These are phyloP conservation scores for Acarospora socialis DNA, from an alignment of 2,329 filamentous ascomycete genomes.

Conservation along the genomic window DNA sequence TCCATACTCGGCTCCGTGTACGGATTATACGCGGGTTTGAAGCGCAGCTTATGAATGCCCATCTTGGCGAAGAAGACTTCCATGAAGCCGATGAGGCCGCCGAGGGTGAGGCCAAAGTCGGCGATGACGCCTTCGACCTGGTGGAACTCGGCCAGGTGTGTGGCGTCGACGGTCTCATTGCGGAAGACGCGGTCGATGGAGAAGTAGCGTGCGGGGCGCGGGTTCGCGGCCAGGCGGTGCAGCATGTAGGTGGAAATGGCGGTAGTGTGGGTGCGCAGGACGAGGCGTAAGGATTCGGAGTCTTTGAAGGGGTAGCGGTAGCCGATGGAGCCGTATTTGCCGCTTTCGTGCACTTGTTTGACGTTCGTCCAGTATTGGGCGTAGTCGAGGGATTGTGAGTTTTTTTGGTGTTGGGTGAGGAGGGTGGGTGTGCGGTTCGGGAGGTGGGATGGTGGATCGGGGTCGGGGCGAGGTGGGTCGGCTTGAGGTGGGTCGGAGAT, in stretches of 20 bases:
- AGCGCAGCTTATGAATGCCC: constrained; percentile 73
- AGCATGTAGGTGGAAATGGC: constrained; percentile 83
- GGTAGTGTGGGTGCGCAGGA: constrained; percentile 92
- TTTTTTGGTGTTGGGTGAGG: constrained; percentile 35
- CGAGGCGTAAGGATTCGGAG: constrained; percentile 72
- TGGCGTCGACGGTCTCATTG: constrained; percentile 94
- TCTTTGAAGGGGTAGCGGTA: constrained; percentile 91
- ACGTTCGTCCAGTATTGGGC: constrained; percentile 81
- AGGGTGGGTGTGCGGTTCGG: constrained; percentile 26
- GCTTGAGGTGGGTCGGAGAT: constrained; percentile 75
- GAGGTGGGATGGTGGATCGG: constrained; percentile 26
- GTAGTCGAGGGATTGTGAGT: constrained; percentile 47
- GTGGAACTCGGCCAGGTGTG: constrained; percentile 95
- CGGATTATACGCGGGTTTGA: constrained; percentile 95
- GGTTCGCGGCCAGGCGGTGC: constrained; percentile 71
- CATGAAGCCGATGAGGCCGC: constrained; percentile 88
- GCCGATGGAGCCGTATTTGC: constrained; percentile 87
- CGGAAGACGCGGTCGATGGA: constrained; percentile 97
- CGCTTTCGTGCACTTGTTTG: constrained; percentile 71
- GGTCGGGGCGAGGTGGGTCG: constrained; percentile 49
- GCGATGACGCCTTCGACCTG: constrained; percentile 98
- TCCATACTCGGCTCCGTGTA: constrained; percentile 97
- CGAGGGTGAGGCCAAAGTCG: constrained; percentile 83
- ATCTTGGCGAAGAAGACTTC: constrained; percentile 93
- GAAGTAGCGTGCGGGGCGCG: constrained; percentile 86